Base-by-base conservation (phyloP, 345 rosid species). In the Ceriops decandra region DNA sequence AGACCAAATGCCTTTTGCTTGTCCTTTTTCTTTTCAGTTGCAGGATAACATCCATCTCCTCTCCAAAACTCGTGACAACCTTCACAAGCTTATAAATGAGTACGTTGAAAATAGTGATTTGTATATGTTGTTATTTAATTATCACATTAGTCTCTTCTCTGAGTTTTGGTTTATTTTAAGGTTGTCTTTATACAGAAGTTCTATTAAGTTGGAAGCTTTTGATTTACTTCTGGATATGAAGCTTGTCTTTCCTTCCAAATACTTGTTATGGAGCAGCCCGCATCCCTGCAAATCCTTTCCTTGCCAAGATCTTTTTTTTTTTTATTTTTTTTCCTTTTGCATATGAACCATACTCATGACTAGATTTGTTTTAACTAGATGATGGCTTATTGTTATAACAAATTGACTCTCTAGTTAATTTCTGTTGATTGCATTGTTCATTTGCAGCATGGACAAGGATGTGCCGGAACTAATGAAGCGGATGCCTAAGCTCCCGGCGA, bases 401-500 rank as follows among this genome's bases (percentile, higher is more conserved):
- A 56, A 24, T 56, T 21, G 59, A 27, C 20, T 54, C 59, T 56
- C 10, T 0, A 3, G 19, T 24, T 3, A 24, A 56, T 54, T 26
- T 54, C 27, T 22, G 15, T 54, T 10, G 35, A 20, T 26, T 62
- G 8, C 24, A 15, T 10, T 38, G 17, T 67, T 46, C 30, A 47
- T 62, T 66, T 74, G 73, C 90, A 92, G 96, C 61, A 68, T 86
- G 79, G 70, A 82, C 57, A 42, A 42, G 16, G 85, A 84, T 36
- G 75, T 62, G 63, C 85, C 86, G 1, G 93, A 88, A 52, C 52
- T 69, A 67, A 90, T 85, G 95, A 84, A 80, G 82, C 87, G 75
- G 83, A 90, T 90, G 98, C 96, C 92, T 17, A 63, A 80, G 0
- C 84, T 90, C 30, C 87, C 89, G 0, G 89, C 76, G 58, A 78